Conservation (phyloP, 441 rosid species). For the Isatis lusitanica region DNA sequence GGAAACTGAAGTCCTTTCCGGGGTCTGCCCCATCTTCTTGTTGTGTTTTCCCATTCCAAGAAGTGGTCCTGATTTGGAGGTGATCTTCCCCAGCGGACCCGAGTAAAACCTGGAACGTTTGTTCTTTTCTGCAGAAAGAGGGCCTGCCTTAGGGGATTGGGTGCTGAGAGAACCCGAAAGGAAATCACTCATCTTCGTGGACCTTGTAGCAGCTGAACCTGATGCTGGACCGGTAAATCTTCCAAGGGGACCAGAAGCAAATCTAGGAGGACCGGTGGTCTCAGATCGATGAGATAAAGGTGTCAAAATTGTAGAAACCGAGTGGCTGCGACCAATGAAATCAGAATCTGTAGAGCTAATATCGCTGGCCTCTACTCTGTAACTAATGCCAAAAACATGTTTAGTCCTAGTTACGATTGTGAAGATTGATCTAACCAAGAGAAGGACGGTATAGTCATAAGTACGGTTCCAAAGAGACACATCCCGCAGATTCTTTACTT, state of each 20-base stretch:
- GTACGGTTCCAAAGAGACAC: slow-evolving; percentile 88
- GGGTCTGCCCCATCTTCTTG: slow-evolving; percentile 61
- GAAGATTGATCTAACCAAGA: slow-evolving; percentile 75
- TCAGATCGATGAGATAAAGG: slow-evolving; percentile 61
- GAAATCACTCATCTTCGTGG: slow-evolving; percentile 54
- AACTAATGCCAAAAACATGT: slow-evolving; percentile 65
- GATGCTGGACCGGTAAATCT: slow-evolving; percentile 47
- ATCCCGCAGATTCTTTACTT: slow-evolving; percentile 73
- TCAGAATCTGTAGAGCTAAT: slow-evolving; percentile 51
- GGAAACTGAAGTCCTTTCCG: slow-evolving; percentile 40
- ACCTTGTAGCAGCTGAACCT: slow-evolving; percentile 47
- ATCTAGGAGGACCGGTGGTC: slow-evolving; percentile 53
- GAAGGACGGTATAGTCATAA: slow-evolving; percentile 69
- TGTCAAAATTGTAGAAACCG: slow-evolving; percentile 67
- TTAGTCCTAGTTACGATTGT: slow-evolving; percentile 68
- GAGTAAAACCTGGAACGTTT: slow-evolving; percentile 60
- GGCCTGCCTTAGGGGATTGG: slow-evolving; percentile 51
- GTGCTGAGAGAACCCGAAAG: slow-evolving; percentile 81
- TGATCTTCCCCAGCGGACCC: slow-evolving; percentile 67
- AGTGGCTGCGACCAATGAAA: slow-evolving; percentile 62
- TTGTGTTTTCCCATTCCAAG: slow-evolving; percentile 46
- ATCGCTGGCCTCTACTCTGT: slow-evolving; percentile 42
- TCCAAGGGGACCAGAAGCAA: slow-evolving; percentile 81
- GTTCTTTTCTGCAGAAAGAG: slow-evolving; percentile 46
- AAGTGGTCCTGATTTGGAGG: slow-evolving; percentile 61